Conservation (phyloP, 352 stramenopile species). For the Phytophthora citricola region DNA sequence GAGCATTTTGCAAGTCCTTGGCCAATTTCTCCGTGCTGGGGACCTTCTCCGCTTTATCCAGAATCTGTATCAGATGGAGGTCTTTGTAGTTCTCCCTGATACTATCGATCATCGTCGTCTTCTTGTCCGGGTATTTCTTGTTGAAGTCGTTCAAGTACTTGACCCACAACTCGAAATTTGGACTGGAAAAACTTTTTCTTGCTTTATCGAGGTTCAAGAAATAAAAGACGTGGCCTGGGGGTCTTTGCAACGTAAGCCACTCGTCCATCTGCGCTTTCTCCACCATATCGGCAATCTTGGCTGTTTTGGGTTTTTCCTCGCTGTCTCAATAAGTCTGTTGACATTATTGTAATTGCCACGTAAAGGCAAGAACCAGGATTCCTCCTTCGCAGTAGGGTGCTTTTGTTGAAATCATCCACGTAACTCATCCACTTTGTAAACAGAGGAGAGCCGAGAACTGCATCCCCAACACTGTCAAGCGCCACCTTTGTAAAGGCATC, state of each 20-base stretch:
- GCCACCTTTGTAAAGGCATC: neutral
- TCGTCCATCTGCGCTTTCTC: neutral
- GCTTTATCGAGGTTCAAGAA: neutral
- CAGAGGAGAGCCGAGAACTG: neutral
- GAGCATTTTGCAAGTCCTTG: neutral
- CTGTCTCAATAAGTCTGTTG: neutral
- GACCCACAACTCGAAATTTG: neutral
- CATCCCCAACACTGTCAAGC: neutral
- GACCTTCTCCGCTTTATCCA: neutral
- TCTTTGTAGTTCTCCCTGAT: neutral
- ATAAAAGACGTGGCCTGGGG: too few relatives aligned
- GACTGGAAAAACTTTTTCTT: neutral
- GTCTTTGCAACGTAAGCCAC: neutral
- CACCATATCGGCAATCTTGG: neutral
- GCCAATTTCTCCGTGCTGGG: neutral
- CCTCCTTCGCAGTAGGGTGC: neutral
- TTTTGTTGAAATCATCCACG: constrained; percentile 1
- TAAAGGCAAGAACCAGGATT: neutral
- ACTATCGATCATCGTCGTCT: neutral
- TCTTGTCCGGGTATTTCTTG: too few relatives aligned
- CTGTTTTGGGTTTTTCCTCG: neutral
- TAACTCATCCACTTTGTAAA: neutral
- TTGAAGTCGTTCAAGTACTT: neutral
- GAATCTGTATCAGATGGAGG: neutral
- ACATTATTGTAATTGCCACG: neutral